Percentiles rank a stretch among this genome's conserved stretches.
Evolutionary conservation across 1,139 yeast genomes (phyloP).

Genomic region (Sugiyamaella sp.): DNA sequence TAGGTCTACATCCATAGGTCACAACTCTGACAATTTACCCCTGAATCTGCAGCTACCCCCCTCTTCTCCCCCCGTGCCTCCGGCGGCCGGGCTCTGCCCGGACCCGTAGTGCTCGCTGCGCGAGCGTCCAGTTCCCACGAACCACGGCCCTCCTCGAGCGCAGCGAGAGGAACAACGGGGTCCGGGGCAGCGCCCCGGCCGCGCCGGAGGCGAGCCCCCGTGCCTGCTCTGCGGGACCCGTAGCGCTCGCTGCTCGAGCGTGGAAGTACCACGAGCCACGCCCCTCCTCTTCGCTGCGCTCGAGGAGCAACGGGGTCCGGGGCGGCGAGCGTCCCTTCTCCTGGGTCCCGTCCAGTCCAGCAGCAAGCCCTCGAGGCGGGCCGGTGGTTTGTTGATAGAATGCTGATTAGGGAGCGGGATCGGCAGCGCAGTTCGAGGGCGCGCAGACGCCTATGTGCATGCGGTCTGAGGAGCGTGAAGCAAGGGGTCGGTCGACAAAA

Average conservation of each 20-base stretch:
- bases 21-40: too few species aligned
- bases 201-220: background rate
- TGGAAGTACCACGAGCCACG: too few species aligned
- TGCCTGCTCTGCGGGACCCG: too few species aligned
- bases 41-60: background rate
- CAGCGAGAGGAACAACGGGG: background rate
- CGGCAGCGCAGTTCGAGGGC: background rate
- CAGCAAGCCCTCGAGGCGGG: background rate
- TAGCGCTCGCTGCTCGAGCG: too few species aligned
- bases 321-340: background rate
- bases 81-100: too few species aligned
- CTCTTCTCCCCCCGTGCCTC: too few species aligned
- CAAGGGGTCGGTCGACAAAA: slow-evolving; percentile 6
- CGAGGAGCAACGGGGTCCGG: too few species aligned
- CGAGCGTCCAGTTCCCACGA: too few species aligned
- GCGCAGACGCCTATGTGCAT: slow-evolving; percentile 4
- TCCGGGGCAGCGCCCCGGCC: background rate
- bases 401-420: background rate
- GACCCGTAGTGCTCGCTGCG: too few species aligned
- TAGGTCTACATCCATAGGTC: too few species aligned
- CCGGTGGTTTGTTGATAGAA: slow-evolving; percentile 1
- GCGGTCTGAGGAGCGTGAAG: slow-evolving; percentile 13
- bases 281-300: too few species aligned
- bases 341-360: background rate
- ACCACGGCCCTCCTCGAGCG: background rate